Base-by-base conservation (phyloP, 73 alveolate genomes). In the Effrenium voratum region DNA sequence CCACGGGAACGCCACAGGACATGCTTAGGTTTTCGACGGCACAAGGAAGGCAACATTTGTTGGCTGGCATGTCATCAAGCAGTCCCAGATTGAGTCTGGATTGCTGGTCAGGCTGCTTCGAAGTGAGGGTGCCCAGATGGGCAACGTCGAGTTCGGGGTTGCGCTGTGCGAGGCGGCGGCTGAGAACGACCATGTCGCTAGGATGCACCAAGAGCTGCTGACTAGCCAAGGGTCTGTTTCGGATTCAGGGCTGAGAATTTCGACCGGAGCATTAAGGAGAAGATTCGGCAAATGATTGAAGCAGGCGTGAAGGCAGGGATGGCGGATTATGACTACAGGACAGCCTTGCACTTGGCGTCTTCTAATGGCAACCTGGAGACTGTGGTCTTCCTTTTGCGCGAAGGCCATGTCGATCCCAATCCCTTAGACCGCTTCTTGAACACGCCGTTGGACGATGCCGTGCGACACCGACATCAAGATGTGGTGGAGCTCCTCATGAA, bases 61-160 rank as follows among this genome's bases (percentile, higher is more conserved):
- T n/a, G n/a, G n/a, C n/a, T n/a, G n/a, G n/a, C n/a, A n/a, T n/a
- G n/a, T n/a, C 30, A 36, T 60, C 40, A 8, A 60, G 15, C 16
- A 32, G 30, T 60, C 40, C 16, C 40, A 5, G 36, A 60, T 5
- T 24, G 75, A 60, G 34, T 24, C 6, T 24, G 15, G 75, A 8
- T 24, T 10, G 41, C 16, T 13, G 59, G 41, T 28, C 44, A 84
- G 93, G 93, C 57, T 84, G 43, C 79, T 84, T 10, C 41, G 44
- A 13, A 63, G 70, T 13, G 93, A 84, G 93, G 93, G 93, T 10
- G 93, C 93, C 36, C 93, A 84, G 79, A 84, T 84, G 93, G 93
- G 93, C 77, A 84, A 84, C 68, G 93, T 84, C 44, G 93, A 84
- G 93, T 84, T 84, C 47, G 93, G 93, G 57, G 93, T 84, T 8